phyloP scores from a whole-genome alignment of 495 filamentous ascomycete genomes.

The Aspergillus conjunctus region DNA sequence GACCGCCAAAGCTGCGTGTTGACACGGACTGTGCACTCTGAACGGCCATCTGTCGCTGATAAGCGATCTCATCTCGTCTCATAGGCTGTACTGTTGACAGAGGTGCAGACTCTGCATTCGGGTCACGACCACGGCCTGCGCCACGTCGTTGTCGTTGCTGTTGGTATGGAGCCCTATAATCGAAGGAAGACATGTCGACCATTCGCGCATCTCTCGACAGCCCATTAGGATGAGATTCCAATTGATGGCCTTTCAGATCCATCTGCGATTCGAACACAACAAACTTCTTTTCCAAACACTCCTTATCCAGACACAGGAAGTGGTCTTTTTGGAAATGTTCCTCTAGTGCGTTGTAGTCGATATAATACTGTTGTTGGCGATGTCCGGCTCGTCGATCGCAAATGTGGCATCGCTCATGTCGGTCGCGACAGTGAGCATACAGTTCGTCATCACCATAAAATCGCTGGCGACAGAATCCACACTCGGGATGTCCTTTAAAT shows the following conservation, averaged over 20 bases:
- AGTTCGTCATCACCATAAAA: slow-evolving; percentile 98
- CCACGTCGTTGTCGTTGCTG: slow-evolving; percentile 61
- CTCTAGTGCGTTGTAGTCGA: slow-evolving; percentile 81
- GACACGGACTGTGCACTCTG: slow-evolving; percentile 80
- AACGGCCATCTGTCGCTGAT: slow-evolving; percentile 89
- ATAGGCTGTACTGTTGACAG: slow-evolving; percentile 79
- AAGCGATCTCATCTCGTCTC: slow-evolving; percentile 84
- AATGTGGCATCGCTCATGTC: slow-evolving; percentile 92
- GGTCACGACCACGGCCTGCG: slow-evolving; percentile 68
- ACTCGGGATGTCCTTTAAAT: slow-evolving; percentile 94
- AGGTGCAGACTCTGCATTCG: slow-evolving; percentile 78
- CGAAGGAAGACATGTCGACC: slow-evolving; percentile 85
- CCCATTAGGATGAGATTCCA: slow-evolving; percentile 73
- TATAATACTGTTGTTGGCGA: slow-evolving; percentile 81
- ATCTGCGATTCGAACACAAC: slow-evolving; percentile 95
- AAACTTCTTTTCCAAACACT: slow-evolving; percentile 96
- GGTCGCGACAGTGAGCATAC: slow-evolving; percentile 86
- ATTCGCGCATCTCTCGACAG: slow-evolving; percentile 78
- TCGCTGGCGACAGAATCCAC: slow-evolving; percentile 84
- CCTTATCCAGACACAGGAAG: slow-evolving; percentile 78
- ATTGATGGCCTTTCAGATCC: slow-evolving; percentile 86
- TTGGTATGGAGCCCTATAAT: slow-evolving; percentile 73
- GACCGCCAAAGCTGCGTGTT: slow-evolving; percentile 78
- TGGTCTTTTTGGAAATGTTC: slow-evolving; percentile 86
- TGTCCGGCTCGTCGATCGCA: slow-evolving; percentile 76